Conservation (phyloP, 306 rosid species). For the Vachellia collinsii region DNA sequence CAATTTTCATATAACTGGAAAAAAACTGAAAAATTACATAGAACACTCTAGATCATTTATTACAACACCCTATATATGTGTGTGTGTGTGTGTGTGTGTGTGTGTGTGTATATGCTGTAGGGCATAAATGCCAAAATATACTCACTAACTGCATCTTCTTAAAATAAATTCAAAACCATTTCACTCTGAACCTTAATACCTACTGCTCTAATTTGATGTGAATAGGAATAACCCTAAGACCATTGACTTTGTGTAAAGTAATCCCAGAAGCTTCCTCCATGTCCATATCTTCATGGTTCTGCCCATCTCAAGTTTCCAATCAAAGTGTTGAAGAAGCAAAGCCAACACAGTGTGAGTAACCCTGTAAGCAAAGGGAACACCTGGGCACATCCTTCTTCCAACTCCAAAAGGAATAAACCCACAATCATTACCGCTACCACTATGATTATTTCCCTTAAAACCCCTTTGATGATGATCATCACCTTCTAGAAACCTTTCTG, state of each 20-base stretch:
- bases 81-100: too few species aligned
- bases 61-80: too few species aligned
- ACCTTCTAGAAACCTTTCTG: too few species aligned
- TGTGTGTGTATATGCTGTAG: not conserved
- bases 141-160: not conserved
- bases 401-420: conserved; percentile 42
- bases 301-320: conserved; percentile 33
- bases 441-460: conserved; percentile 18
- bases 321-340: conserved; percentile 19
- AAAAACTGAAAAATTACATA: too few species aligned
- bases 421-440: too few species aligned
- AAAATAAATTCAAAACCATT: not conserved
- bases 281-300: conserved; percentile 26
- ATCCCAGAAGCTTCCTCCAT: conserved; percentile 31
- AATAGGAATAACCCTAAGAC: conserved; percentile 9
- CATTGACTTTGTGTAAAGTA: conserved; percentile 32
- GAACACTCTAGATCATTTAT: too few species aligned
- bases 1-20: too few species aligned
- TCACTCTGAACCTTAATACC: not conserved
- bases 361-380: conserved; percentile 20
- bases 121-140: not conserved
- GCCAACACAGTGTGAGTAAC: conserved; percentile 10
- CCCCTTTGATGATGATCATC: not conserved
- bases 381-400: conserved; percentile 50
- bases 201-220: not conserved